Conservation (phyloP, 2,329 filamentous ascomycete species). For the Fusarium sp. region DNA sequence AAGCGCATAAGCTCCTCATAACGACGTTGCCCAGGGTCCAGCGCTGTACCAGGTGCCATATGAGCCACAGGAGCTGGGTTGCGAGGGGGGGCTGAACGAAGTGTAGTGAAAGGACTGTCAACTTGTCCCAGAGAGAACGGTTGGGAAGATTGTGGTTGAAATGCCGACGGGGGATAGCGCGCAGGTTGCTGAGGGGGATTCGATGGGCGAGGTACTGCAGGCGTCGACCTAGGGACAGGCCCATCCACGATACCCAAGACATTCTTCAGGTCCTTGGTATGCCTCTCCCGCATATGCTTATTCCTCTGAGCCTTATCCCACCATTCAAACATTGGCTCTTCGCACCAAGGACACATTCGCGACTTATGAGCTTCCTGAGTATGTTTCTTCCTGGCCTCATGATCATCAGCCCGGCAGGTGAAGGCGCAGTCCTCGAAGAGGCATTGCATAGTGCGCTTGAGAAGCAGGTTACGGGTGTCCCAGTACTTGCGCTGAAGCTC, state of each 20-base stretch:
- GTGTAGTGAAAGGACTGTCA: not conserved
- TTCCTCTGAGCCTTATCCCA: conserved; percentile 43
- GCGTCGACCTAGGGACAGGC: too few relatives aligned
- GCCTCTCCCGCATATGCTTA: conserved; percentile 46
- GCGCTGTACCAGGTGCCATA: not conserved
- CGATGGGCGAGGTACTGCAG: not conserved
- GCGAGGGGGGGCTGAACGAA: not conserved
- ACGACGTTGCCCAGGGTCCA: not conserved
- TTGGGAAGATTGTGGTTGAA: not conserved
- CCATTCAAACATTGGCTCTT: conserved; percentile 44
- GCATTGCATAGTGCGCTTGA: conserved; percentile 50
- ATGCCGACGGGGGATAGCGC: not conserved
- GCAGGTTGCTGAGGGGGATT: not conserved
- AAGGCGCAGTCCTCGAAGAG: conserved; percentile 52
- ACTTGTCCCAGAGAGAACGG: not conserved
- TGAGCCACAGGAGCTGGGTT: not conserved
- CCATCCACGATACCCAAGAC: not conserved
- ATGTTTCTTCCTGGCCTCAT: conserved; percentile 49
- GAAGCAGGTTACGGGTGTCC: conserved; percentile 11
- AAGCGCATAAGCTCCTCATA: not conserved
- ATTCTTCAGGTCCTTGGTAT: conserved; percentile 38
- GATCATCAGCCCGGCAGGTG: conserved; percentile 47
- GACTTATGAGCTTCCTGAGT: conserved; percentile 48
- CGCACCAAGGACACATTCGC: conserved; percentile 51
- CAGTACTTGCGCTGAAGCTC: conserved; percentile 44